phyloP scores from a whole-genome alignment of 1,284 basidiomycete species.

The Fistulinella cinereoalba region DNA sequence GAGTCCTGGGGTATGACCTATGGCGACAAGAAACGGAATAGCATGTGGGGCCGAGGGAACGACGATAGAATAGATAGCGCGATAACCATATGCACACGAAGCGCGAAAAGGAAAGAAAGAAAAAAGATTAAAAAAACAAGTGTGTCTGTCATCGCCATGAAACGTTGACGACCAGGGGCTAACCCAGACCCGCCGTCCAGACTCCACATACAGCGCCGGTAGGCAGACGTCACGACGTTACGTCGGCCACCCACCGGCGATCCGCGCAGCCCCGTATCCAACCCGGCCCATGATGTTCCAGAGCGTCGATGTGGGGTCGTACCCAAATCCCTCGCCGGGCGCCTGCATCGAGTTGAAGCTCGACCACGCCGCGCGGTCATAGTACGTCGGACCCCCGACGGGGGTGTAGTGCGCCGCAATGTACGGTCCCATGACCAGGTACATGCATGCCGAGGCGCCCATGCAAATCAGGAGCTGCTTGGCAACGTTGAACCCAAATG shows the following conservation, averaged over 20 bases:
- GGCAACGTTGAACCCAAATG: slow-evolving; percentile 29
- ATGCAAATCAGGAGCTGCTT: slow-evolving; percentile 51
- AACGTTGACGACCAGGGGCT: slow-evolving; percentile 7
- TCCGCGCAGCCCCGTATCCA: slow-evolving; percentile 66
- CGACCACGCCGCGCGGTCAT: slow-evolving; percentile 75
- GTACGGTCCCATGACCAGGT: slow-evolving; percentile 55
- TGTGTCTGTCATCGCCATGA: slow-evolving; percentile 1
- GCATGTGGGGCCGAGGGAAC: too few species aligned
- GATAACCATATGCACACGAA: slow-evolving; percentile 18
- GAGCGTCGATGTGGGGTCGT: slow-evolving; percentile 47
- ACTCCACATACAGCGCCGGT: too few species aligned
- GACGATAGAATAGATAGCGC: slow-evolving; percentile 10
- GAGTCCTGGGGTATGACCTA: too few species aligned
- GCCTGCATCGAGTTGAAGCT: slow-evolving; percentile 71
- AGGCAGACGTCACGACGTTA: too few species aligned
- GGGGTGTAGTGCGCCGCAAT: slow-evolving; percentile 52
- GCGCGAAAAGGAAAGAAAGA: slow-evolving; percentile 2
- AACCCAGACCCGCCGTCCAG: too few species aligned
- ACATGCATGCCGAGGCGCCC: slow-evolving; percentile 55
- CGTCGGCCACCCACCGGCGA: slow-evolving; percentile 68
- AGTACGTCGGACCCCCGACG: slow-evolving; percentile 66
- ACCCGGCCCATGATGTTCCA: slow-evolving; percentile 64
- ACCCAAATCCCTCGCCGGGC: slow-evolving; percentile 61
- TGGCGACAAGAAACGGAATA: too few species aligned
- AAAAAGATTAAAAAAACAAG: background rate